Conservation (phyloP, 1,139 yeast species). For the Yamadazyma atlantica region DNA sequence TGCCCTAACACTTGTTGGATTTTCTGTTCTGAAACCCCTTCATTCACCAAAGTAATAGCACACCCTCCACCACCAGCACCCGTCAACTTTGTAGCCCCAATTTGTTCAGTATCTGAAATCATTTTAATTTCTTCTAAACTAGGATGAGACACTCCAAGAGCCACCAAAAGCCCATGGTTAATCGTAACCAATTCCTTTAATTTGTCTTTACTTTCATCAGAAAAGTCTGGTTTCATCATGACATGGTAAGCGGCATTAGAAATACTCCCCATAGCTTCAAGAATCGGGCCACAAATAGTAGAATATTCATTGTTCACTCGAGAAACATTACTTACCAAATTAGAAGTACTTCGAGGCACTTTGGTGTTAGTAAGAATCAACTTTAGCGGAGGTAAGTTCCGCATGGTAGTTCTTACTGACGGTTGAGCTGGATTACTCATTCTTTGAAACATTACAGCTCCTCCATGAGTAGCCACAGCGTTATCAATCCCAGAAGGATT, state of each 20-base stretch:
- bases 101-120: constrained; percentile 54
- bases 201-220: constrained; percentile 39
- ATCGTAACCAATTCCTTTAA: constrained; percentile 70
- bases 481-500: constrained; percentile 97
- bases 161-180: constrained; percentile 84
- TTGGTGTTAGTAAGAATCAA: constrained; percentile 80
- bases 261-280: constrained; percentile 69
- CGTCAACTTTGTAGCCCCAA: constrained; percentile 91
- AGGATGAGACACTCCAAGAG: constrained; percentile 93
- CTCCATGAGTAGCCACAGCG: constrained; percentile 94
- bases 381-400: constrained; percentile 73
- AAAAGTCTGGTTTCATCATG: constrained; percentile 54
- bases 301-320: constrained; percentile 54
- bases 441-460: constrained; percentile 89
- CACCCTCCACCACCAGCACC: constrained; percentile 99
- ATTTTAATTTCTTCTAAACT: constrained; percentile 70
- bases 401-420: constrained; percentile 61
- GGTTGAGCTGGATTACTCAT: constrained; percentile 51
- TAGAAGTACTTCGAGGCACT: constrained; percentile 85
- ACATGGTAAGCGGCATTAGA: constrained; percentile 68
- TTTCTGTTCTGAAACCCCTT: constrained; percentile 33
- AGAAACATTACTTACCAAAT: constrained; percentile 76
- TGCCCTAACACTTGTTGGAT: constrained; percentile 37
- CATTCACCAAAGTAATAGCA: constrained; percentile 79
- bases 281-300: constrained; percentile 52